These are phyloP conservation scores for Exophiala bonariae DNA, from an alignment of 2,329 filamentous ascomycete genomes.

Conservation along the genomic window DNA sequence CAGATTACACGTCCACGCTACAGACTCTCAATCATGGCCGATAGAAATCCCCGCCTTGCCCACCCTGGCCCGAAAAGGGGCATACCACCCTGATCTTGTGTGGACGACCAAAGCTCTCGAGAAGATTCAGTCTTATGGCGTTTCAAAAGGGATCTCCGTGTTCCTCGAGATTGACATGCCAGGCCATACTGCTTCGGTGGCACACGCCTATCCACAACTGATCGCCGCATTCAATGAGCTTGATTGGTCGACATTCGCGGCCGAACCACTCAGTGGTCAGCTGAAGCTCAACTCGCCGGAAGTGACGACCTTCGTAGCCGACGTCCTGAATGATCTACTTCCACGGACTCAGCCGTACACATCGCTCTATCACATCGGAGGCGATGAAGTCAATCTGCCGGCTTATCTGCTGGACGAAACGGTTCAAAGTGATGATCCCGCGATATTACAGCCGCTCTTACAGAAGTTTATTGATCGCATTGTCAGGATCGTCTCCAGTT, in stretches of 20 bases:
- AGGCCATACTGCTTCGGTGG: constrained; percentile 71
- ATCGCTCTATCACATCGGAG: constrained; percentile 80
- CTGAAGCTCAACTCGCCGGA: constrained; percentile 73
- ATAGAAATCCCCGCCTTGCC: constrained; percentile 76
- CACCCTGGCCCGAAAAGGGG: constrained; percentile 69
- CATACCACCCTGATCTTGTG: constrained; percentile 66
- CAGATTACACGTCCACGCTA: constrained; percentile 58
- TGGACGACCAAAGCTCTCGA: constrained; percentile 68
- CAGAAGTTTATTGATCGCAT: constrained; percentile 74
- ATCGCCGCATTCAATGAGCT: constrained; percentile 63
- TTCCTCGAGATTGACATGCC: constrained; percentile 80
- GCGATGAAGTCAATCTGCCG: constrained; percentile 81
- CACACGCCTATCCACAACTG: constrained; percentile 67
- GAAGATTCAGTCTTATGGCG: constrained; percentile 69
- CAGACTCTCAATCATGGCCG: constrained; percentile 63
- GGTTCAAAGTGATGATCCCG: constrained; percentile 64
- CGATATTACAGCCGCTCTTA: constrained; percentile 70
- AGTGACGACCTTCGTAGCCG: constrained; percentile 71
- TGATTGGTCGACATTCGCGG: constrained; percentile 53
- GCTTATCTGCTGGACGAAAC: constrained; percentile 73
- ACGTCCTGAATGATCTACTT: constrained; percentile 72
- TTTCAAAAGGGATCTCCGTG: constrained; percentile 67
- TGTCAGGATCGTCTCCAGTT: constrained; percentile 63
- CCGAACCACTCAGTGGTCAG: constrained; percentile 60
- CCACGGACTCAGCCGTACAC: constrained; percentile 70